These are phyloP conservation scores for Didymella pomorum DNA, from an alignment of 2,329 filamentous ascomycete species.

Conservation along the genomic window DNA sequence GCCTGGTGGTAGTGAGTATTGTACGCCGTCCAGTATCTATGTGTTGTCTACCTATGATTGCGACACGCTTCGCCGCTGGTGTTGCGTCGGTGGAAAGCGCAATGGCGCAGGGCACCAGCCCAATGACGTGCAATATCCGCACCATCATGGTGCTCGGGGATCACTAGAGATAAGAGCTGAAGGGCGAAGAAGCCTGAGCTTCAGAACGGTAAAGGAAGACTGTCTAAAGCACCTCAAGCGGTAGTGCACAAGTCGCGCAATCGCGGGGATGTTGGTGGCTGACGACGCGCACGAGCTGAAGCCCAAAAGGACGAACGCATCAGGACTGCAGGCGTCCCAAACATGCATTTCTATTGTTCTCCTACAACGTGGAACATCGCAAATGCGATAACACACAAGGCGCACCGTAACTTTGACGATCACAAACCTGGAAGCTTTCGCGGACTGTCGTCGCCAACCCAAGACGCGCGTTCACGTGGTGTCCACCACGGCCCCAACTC, in stretches of 20 bases:
- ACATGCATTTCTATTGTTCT: neutral
- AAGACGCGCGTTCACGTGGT: neutral
- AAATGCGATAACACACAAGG: neutral
- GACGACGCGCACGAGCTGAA: constrained; percentile 16
- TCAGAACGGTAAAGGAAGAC: neutral
- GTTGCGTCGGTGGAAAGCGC: constrained; percentile 29
- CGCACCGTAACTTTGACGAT: neutral
- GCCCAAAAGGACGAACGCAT: constrained; percentile 5
- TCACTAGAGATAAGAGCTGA: neutral
- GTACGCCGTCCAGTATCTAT: neutral
- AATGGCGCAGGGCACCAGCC: constrained; percentile 28
- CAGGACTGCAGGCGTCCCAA: neutral
- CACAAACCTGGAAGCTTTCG: neutral
- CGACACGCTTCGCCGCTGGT: constrained; percentile 43
- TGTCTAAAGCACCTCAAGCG: neutral
- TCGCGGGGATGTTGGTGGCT: constrained; percentile 10
- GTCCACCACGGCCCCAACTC: neutral
- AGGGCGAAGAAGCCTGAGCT: neutral
- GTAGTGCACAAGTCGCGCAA: constrained; percentile 3
- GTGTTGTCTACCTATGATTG: constrained; percentile 47
- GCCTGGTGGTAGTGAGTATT: constrained; percentile 61
- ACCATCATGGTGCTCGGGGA: constrained; percentile 18
- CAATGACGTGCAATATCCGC: constrained; percentile 22
- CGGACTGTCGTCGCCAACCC: neutral
- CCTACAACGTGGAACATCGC: neutral